Conservation (phyloP, 208 protist species). For the Trypanosoma boissoni region DNA sequence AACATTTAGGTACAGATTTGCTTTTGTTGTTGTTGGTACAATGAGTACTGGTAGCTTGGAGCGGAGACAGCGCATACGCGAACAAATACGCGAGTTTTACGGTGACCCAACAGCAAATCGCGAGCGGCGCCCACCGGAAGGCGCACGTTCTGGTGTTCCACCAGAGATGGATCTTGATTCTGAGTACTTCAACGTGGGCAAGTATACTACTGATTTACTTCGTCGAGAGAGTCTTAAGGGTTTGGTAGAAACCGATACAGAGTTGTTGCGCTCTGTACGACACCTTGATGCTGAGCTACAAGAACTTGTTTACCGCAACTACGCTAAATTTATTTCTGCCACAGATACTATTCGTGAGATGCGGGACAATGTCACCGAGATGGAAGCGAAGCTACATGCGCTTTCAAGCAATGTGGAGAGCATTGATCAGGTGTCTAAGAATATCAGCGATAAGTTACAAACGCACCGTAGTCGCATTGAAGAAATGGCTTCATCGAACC, state of each 20-base stretch:
- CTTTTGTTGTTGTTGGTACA: background rate
- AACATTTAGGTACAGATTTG: background rate
- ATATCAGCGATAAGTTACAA: slow-evolving; percentile 56
- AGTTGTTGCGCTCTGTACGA: slow-evolving; percentile 68
- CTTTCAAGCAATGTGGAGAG: slow-evolving; percentile 69
- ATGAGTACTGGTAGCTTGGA: slow-evolving; percentile 30
- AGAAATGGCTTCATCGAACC: slow-evolving; percentile 61
- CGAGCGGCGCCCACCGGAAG: slow-evolving; percentile 3
- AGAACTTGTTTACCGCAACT: slow-evolving; percentile 99
- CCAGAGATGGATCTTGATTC: slow-evolving; percentile 81
- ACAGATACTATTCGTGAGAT: slow-evolving; percentile 97
- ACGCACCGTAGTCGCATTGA: slow-evolving; percentile 68
- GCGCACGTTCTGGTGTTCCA: slow-evolving; percentile 21
- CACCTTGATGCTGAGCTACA: slow-evolving; percentile 95
- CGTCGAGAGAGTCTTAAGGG: slow-evolving; percentile 66
- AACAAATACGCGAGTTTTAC: slow-evolving; percentile 85
- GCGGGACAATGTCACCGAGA: slow-evolving; percentile 84
- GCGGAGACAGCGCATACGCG: slow-evolving; percentile 56
- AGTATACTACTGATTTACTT: slow-evolving; percentile 81
- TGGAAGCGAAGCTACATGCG: slow-evolving; percentile 81
- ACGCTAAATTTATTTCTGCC: slow-evolving; percentile 98
- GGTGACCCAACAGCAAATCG: slow-evolving; percentile 42
- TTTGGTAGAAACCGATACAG: slow-evolving; percentile 76
- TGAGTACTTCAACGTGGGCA: slow-evolving; percentile 74
- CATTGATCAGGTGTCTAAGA: slow-evolving; percentile 65